Base-by-base conservation (phyloP, 495 filamentous ascomycete species). In the Penicillium salamii region DNA sequence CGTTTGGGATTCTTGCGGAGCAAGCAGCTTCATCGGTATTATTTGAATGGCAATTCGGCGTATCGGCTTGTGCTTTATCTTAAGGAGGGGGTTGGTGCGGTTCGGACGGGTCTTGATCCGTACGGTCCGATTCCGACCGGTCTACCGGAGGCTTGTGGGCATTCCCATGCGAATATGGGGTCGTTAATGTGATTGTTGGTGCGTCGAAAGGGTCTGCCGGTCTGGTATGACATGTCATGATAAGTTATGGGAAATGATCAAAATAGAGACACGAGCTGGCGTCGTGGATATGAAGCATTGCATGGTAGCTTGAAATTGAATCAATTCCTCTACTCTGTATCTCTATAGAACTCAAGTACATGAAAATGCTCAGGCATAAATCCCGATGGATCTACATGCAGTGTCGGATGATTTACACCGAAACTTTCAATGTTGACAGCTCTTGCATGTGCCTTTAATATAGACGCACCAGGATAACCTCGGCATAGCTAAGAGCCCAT, bases 21-120 rank as follows among this genome's bases (percentile, higher is more conserved):
- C 51, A 99, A 99, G 70, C 85, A 88, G 38, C 74, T 99, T 33
- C 91, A 97, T 63, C 80, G 95, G 36, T 99, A 99, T 62, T 99
- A 99, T 59, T 68, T 99, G 37, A 97, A 97, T 61, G 95, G 95
- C 8, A 97, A 91, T 66, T 93, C 90, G 35, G 95, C 95, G 1
- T 97, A 91, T 67, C 76, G 95, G 31, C 71, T 99, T 11, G 80
- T 97, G 17, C 68, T 99, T 36, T 87, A 91, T 47, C 70, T 98
- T 43, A 95, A 87, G 67, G 78, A 80, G 52, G 79, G 80, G 21
- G 66, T 73, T 12, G 69, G 69, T 14, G 66, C 67, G 3, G 66
- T 75, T 34, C 53, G 65, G 43, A 74, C 58, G 38, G 52, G 50
- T 26, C 65, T 71, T 49, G 71, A 77, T 42, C 64, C 75, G 7